Percentiles rank a stretch among this genome's conserved stretches.
phyloP scores from a whole-genome alignment of 2,329 filamentous ascomycete species.

The Fusarium guadeloupense region DNA sequence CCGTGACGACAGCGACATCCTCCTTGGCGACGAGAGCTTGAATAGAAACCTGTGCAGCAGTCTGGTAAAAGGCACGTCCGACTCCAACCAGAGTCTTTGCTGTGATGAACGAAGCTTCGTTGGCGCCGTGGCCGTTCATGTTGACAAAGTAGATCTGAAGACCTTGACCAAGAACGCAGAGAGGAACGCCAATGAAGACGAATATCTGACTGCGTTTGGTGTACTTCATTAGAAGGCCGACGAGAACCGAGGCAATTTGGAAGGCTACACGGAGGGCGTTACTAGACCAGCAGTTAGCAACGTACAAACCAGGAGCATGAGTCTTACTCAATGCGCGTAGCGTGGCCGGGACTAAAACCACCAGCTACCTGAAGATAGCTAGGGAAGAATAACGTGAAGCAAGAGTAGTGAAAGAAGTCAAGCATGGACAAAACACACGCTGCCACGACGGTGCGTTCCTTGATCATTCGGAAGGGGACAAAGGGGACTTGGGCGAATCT shows the following conservation, averaged over 20 bases:
- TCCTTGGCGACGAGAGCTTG: constrained; percentile 48
- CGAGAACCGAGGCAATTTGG: constrained; percentile 49
- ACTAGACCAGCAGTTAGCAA: constrained; percentile 7
- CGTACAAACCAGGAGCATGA: fast-evolving
- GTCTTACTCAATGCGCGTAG: constrained; percentile 49
- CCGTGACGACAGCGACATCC: constrained; percentile 51
- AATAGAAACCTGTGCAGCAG: constrained; percentile 40
- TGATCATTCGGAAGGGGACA: constrained; percentile 51
- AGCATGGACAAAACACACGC: constrained; percentile 50
- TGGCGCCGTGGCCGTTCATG: constrained; percentile 39
- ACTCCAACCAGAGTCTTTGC: constrained; percentile 49
- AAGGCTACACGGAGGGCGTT: constrained; percentile 48
- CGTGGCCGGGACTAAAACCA: constrained; percentile 47
- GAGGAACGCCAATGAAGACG: constrained; percentile 41
- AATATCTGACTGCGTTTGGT: constrained; percentile 48
- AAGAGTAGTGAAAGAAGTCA: constrained; percentile 51
- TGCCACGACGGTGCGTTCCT: constrained; percentile 51
- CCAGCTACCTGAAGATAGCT: constrained; percentile 53
- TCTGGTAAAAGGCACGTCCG: constrained; percentile 47
- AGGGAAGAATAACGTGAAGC: constrained; percentile 53
- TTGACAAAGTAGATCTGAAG: constrained; percentile 45
- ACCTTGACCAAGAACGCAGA: constrained; percentile 49
- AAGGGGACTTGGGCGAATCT: constrained; percentile 51
- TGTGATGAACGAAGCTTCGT: constrained; percentile 48
- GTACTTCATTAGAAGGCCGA: constrained; percentile 50